These are phyloP conservation scores for Candida pseudoviswanathii DNA, from an alignment of 1,139 yeast species.

Conservation along the genomic window DNA sequence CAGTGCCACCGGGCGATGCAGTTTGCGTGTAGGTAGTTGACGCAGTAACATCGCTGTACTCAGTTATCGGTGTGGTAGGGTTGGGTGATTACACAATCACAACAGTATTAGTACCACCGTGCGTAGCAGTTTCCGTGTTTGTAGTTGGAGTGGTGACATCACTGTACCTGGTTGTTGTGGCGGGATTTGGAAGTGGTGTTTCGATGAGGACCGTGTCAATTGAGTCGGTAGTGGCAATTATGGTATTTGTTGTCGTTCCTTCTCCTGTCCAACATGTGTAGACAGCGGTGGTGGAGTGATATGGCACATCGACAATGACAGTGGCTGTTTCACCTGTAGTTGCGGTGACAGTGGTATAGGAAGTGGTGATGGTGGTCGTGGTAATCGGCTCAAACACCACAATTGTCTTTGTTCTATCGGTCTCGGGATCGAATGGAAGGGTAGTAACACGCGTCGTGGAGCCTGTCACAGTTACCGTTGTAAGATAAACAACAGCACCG, in stretches of 20 bases:
- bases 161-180: constrained; percentile 13
- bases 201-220: constrained; percentile 22
- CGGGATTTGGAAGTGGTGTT: constrained; percentile 19
- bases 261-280: constrained; percentile 18
- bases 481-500: constrained; percentile 23
- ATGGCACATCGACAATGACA: constrained; percentile 18
- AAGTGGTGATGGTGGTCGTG: constrained; percentile 19
- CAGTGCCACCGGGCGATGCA: constrained; percentile 12
- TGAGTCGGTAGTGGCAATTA: constrained; percentile 12
- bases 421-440: constrained; percentile 15
- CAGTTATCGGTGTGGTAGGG: constrained; percentile 15
- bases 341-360: constrained; percentile 17
- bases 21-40: constrained; percentile 15
- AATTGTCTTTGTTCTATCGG: constrained; percentile 19
- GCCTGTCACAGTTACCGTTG: constrained; percentile 29
- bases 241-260: constrained; percentile 13
- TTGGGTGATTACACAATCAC: constrained; percentile 20
- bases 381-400: constrained; percentile 22
- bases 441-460: constrained; percentile 24
- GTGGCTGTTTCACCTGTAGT: constrained; percentile 20
- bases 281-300: constrained; percentile 13
- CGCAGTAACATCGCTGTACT: constrained; percentile 6
- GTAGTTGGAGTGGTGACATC: constrained; percentile 9
- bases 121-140: constrained; percentile 14
- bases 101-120: constrained; percentile 9